Conservation (phyloP, 202 grass and related monocot species). For the Eragrostis tef region DNA sequence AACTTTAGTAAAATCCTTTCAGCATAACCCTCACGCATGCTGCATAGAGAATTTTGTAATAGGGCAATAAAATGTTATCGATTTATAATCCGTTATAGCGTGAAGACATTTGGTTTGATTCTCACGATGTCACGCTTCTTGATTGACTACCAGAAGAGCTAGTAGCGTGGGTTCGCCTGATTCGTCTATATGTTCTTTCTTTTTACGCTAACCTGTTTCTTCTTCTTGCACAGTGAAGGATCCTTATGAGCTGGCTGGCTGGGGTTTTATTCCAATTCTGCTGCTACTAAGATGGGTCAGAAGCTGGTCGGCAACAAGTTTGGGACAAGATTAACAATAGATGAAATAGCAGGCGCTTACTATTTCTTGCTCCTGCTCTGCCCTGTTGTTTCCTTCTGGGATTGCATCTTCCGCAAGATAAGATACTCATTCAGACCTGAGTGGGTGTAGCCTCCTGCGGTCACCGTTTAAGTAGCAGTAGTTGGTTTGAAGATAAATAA, state of each 20-base stretch:
- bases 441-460: conserved; percentile 68
- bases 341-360: conserved; percentile 65
- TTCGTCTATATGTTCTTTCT: not conserved
- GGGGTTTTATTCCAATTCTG: conserved; percentile 46
- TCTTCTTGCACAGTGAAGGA: conserved; percentile 48
- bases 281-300: conserved; percentile 61
- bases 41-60: not conserved
- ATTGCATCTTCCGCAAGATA: conserved; percentile 93
- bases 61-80: not conserved
- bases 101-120: not conserved
- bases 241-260: conserved; percentile 73
- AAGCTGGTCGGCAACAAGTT: conserved; percentile 42
- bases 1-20: not conserved
- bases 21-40: too few relatives aligned
- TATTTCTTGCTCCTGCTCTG: conserved; percentile 66
- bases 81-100: not conserved
- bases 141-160: not conserved
- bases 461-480: conserved; percentile 37
- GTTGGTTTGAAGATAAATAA: conserved; percentile 34
- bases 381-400: conserved; percentile 80
- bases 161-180: not conserved
- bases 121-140: not conserved
- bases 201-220: conserved; percentile 14
- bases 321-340: conserved; percentile 49
- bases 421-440: conserved; percentile 97